Conservation (phyloP, 768 basidiomycete genomes). For the Suillus luteus region DNA sequence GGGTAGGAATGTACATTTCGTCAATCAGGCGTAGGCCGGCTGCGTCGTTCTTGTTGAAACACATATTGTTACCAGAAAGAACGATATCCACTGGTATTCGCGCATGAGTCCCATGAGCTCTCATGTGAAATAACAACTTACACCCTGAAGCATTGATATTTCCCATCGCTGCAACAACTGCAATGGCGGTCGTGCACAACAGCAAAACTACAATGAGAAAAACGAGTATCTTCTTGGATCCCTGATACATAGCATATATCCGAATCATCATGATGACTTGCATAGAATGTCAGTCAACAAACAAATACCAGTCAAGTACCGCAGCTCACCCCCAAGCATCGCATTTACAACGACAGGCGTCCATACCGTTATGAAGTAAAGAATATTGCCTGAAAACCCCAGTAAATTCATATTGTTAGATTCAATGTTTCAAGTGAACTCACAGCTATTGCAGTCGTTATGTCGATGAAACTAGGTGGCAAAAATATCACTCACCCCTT, state of each 20-base stretch:
- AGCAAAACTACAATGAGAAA: background rate
- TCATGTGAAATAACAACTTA: background rate
- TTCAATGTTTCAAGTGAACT: background rate
- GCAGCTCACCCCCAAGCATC: background rate
- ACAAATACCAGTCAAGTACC: background rate
- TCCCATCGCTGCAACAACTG: background rate
- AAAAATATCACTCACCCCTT: background rate
- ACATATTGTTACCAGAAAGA: background rate
- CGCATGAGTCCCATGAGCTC: background rate
- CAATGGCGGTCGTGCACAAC: background rate
- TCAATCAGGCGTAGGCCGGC: background rate
- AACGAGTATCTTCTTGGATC: background rate
- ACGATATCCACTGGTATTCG: background rate
- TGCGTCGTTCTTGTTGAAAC: no score
- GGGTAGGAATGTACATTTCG: no score
- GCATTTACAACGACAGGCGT: background rate
- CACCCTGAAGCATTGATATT: background rate
- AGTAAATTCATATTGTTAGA: no score
- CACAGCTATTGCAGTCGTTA: background rate
- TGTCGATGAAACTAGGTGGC: background rate
- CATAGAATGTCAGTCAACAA: background rate
- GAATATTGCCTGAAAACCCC: background rate
- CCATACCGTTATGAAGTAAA: background rate
- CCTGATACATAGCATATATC: background rate
- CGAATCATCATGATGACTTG: background rate